Conservation (phyloP, 2,329 filamentous ascomycete species). For the Curvularia sp. region DNA sequence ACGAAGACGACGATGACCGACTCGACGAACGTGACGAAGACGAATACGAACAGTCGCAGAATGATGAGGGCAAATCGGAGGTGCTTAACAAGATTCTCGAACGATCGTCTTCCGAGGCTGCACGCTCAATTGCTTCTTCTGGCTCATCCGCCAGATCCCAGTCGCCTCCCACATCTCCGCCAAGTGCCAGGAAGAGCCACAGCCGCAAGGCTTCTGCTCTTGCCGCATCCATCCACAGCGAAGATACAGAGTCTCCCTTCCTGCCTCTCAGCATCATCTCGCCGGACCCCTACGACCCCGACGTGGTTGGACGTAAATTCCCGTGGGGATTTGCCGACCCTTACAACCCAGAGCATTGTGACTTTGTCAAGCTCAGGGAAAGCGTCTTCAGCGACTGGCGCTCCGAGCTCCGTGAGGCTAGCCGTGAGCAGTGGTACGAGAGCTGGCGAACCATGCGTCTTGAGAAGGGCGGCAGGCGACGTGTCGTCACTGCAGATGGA, state of each 20-base stretch:
- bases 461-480: constrained; percentile 37
- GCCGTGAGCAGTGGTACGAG: constrained; percentile 93
- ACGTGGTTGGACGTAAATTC: constrained; percentile 82
- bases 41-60: constrained; percentile 49
- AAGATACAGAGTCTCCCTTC: constrained; percentile 64
- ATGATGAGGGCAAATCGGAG: constrained; percentile 44
- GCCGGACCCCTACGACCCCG: constrained; percentile 86
- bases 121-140: constrained; percentile 43
- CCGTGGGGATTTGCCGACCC: constrained; percentile 98
- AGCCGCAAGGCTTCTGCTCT: constrained; percentile 52
- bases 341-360: constrained; percentile 88
- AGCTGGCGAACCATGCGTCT: constrained; percentile 78
- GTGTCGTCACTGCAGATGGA: constrained; percentile 41
- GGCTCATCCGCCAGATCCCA: constrained; percentile 40
- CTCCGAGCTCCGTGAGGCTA: constrained; percentile 85
- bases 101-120: constrained; percentile 48
- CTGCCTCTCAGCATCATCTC: constrained; percentile 92
- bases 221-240: constrained; percentile 47
- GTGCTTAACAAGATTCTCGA: constrained; percentile 49
- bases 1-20: constrained; percentile 52
- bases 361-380: constrained; percentile 89
- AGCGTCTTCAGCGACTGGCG: constrained; percentile 95
- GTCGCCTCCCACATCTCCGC: constrained; percentile 45
- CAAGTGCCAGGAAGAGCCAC: constrained; percentile 46
- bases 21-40: constrained; percentile 61